Base-by-base conservation (phyloP, 176 grass and related monocot species). In the Oryza nivara region DNA sequence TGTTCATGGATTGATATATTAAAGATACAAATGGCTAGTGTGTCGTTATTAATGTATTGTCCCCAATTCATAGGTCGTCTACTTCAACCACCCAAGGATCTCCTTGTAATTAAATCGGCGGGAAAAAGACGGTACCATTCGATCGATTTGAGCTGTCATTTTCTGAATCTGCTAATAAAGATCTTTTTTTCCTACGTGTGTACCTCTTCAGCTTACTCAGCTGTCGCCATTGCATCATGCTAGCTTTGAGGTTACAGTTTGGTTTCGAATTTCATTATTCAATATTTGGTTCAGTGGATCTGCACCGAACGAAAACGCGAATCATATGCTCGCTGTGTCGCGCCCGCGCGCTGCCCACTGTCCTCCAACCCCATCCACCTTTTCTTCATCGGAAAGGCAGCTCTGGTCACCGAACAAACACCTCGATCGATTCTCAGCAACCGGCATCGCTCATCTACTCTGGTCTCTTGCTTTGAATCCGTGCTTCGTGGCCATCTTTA, bases 361-460 rank as follows among this genome's bases (percentile, higher is more conserved):
- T 78, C 83, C 73, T 82, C 58, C 58, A 90, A 86, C 77, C 68
- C 73, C 83, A 78, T 71, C 74, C 6, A 70, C 32, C 35, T 74
- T 75, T 61, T 34, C 44, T 77, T 43, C 1, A 68, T 58, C 54
- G 0, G 2, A 85, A 74, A 84, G 73, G 73, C 58, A 60, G 73
- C 68, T 73, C n/a, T 64, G 36, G 40, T 41, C 49, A 10, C 68
- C 34, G 71, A 17, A 26, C 23, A 56, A 56, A 41, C 22, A 20
- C 9, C 11, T 19, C 64, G 1, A 41, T 41, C 40, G 40, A 20
- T 40, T 65, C 79, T 41, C 64, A 20, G 75, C 12, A 63, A 63
- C 38, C 32, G 3, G 48, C 77, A 43, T 58, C 38, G 61, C 64
- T 40, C 76, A 28, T 23, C 14, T 69, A 0, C 52, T 45, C 3